These are phyloP conservation scores for Aspergillus mulundensis DNA, from an alignment of 495 filamentous ascomycete genomes.

Conservation along the genomic window DNA sequence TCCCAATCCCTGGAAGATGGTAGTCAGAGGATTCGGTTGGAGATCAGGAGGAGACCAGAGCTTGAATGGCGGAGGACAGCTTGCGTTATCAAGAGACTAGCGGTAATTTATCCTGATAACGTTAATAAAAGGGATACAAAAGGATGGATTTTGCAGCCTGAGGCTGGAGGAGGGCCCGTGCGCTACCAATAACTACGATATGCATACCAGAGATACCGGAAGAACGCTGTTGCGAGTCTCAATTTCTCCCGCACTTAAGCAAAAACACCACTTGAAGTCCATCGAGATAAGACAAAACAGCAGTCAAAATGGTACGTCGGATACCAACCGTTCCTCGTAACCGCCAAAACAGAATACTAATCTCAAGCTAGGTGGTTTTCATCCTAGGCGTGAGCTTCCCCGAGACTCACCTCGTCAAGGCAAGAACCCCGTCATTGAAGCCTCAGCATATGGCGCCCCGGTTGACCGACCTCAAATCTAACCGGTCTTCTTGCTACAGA, in stretches of 20 bases:
- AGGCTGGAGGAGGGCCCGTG: too few species aligned
- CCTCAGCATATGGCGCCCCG: neutral
- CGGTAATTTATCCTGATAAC: neutral
- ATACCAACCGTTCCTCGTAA: neutral
- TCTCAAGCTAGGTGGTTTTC: slow-evolving; percentile 67
- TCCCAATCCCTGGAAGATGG: slow-evolving; percentile 6
- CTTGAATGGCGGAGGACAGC: slow-evolving; percentile 34
- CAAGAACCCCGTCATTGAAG: slow-evolving; percentile 32
- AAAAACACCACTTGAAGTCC: slow-evolving; percentile 3
- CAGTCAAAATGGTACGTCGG: slow-evolving; percentile 32
- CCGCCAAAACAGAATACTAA: slow-evolving; percentile 2
- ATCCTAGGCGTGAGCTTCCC: slow-evolving; percentile 82
- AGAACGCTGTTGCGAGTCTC: slow-evolving; percentile 32
- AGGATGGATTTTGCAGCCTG: too few species aligned
- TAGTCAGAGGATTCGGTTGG: slow-evolving; percentile 10
- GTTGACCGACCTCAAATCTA: slow-evolving; percentile 6
- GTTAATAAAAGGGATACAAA: neutral
- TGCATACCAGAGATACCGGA: slow-evolving; percentile 20
- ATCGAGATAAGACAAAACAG: neutral
- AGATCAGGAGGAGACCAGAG: slow-evolving; percentile 9
- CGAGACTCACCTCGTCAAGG: slow-evolving; percentile 77
- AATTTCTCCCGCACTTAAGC: slow-evolving; percentile 26
- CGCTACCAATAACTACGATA: slow-evolving; percentile 6
- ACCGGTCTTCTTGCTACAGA: slow-evolving; percentile 45
- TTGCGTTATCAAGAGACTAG: slow-evolving; percentile 36